Percentiles rank a stretch among this genome's conserved stretches.
phyloP scores from a whole-genome alignment of 1,139 yeast genomes.

The Barnettozyma hawaiiensis region DNA sequence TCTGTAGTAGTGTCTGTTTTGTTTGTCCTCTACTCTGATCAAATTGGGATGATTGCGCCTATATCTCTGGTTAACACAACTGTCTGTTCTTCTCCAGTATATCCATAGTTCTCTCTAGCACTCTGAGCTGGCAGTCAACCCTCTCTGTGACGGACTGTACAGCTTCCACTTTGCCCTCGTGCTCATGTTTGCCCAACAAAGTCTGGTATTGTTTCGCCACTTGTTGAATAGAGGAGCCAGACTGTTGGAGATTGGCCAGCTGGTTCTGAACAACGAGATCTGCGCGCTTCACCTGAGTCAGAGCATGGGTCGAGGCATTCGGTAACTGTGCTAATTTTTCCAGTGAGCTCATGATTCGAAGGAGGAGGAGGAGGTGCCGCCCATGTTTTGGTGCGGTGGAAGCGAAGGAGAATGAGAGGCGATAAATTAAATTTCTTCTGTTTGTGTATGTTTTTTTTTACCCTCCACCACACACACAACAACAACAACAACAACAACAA shows the following conservation, averaged over 20 bases:
- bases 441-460: too few species aligned
- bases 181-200: slow-evolving; percentile 7
- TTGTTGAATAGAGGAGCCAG: slow-evolving; percentile 3
- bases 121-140: slow-evolving; percentile 25
- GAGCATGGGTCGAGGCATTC: slow-evolving; percentile 5
- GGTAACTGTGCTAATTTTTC: slow-evolving; percentile 5
- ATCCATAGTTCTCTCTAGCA: slow-evolving; percentile 30
- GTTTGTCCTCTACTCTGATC: too few species aligned
- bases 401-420: too few species aligned
- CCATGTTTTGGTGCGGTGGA: too few species aligned
- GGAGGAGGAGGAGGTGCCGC: too few species aligned
- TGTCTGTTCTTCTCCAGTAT: slow-evolving; percentile 24
- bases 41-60: too few species aligned
- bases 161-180: slow-evolving; percentile 4
- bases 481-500: too few species aligned
- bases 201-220: slow-evolving; percentile 11
- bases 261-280: slow-evolving; percentile 20
- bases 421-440: too few species aligned
- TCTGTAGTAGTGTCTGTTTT: background rate
- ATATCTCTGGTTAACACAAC: slow-evolving; percentile 2
- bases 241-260: slow-evolving; percentile 9
- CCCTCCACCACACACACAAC: too few species aligned
- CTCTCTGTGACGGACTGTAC: slow-evolving; percentile 21
- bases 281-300: slow-evolving; percentile 19
- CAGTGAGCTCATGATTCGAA: background rate